Evolutionary conservation across 768 basidiomycete species (phyloP).

Genomic region (Rhizopogon rudus): DNA sequence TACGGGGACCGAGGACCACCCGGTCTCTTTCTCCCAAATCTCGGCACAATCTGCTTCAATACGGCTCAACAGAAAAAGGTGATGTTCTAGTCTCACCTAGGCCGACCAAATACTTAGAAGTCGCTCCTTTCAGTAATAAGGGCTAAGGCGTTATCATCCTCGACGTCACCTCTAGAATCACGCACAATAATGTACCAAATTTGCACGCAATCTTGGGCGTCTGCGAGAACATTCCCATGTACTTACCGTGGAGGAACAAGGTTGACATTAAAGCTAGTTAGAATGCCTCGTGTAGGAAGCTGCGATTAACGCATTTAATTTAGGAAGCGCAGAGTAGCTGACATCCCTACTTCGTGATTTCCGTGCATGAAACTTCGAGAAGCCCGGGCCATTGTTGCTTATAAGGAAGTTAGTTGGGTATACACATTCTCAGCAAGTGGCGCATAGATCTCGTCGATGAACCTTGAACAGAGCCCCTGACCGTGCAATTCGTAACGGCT

Average conservation of each 20-base stretch:
- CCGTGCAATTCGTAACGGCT: slow-evolving; percentile 93
- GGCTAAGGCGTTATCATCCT: slow-evolving; percentile 99
- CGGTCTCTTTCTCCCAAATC: slow-evolving; percentile 79
- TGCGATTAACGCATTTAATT: slow-evolving; percentile 5
- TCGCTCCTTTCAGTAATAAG: slow-evolving; percentile 75
- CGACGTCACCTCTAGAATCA: slow-evolving; percentile 98
- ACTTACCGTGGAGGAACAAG: slow-evolving; percentile 97
- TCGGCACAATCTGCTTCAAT: slow-evolving; percentile 92
- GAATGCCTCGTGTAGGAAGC: not conserved
- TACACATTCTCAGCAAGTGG: slow-evolving; percentile 22
- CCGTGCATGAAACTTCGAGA: slow-evolving; percentile 99
- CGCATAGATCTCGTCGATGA: not conserved
- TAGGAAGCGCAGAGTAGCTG: slow-evolving; percentile 97
- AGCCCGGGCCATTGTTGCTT: slow-evolving; percentile 86
- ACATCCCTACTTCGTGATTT: slow-evolving; percentile 98
- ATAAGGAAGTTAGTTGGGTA: slow-evolving; percentile 96
- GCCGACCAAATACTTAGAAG: slow-evolving; percentile 46
- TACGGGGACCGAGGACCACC: slow-evolving; percentile 97
- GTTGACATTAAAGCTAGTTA: slow-evolving; percentile 94
- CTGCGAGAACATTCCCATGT: slow-evolving; percentile 98
- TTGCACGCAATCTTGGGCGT: slow-evolving; percentile 99
- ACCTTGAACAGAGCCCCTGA: slow-evolving; percentile 56
- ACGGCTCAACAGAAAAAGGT: too few species aligned
- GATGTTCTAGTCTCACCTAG: too few species aligned
- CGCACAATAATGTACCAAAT: slow-evolving; percentile 99